phyloP scores from a whole-genome alignment of 2,329 filamentous ascomycete genomes.

The Nothopassalora personata region DNA sequence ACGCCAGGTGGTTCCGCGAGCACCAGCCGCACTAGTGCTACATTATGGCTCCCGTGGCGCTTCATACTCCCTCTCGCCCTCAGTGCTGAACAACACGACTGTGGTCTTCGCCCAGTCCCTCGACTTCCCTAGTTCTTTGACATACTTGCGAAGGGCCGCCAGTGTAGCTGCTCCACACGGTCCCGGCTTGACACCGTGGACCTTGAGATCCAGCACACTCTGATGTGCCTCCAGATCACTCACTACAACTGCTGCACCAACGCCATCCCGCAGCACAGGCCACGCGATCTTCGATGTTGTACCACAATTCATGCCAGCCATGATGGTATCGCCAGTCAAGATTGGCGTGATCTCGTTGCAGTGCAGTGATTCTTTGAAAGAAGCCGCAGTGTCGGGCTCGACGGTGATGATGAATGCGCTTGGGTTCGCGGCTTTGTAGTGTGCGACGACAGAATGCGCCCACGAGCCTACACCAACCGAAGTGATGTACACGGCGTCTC shows the following conservation, averaged over 20 bases:
- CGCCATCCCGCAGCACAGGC: slow-evolving; percentile 52
- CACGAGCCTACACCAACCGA: slow-evolving; percentile 70
- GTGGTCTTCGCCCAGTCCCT: slow-evolving; percentile 46
- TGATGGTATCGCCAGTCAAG: slow-evolving; percentile 59
- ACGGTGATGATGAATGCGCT: slow-evolving; percentile 54
- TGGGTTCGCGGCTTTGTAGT: slow-evolving; percentile 51
- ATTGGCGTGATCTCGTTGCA: slow-evolving; percentile 47
- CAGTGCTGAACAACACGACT: slow-evolving; percentile 63
- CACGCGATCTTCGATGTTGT: slow-evolving; percentile 63
- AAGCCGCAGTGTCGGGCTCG: slow-evolving; percentile 62
- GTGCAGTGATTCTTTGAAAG: slow-evolving; percentile 51
- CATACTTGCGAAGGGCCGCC: slow-evolving; percentile 51
- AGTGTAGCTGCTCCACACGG: slow-evolving; percentile 59
- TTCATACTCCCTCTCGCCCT: slow-evolving; percentile 54
- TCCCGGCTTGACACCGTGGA: slow-evolving; percentile 47
- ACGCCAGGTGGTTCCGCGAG: too few species aligned
- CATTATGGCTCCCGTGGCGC: slow-evolving; percentile 5
- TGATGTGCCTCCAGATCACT: slow-evolving; percentile 59
- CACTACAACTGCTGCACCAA: slow-evolving; percentile 58
- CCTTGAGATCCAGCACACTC: slow-evolving; percentile 51
- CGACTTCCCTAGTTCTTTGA: slow-evolving; percentile 27
- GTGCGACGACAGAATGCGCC: slow-evolving; percentile 61
- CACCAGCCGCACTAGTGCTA: too few species aligned
- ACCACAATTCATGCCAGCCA: slow-evolving; percentile 69
- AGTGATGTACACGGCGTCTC: slow-evolving; percentile 49